These are phyloP conservation scores for Trichoderma guizhouense DNA, from an alignment of 2,329 filamentous ascomycete species.

Conservation along the genomic window DNA sequence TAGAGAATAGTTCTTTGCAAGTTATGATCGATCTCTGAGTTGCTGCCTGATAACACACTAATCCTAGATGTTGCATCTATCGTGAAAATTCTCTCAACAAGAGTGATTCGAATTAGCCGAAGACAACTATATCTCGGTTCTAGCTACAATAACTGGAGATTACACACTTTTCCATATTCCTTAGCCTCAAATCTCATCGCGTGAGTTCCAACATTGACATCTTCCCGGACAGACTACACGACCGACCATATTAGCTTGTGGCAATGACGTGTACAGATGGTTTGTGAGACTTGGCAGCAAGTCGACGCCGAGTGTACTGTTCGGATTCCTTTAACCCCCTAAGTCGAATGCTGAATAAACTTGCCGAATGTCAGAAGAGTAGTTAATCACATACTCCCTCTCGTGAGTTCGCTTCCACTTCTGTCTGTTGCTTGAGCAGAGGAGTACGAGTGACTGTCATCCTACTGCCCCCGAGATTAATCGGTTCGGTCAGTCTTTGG, in stretches of 20 bases:
- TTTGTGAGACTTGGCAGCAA: neutral
- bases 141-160: neutral
- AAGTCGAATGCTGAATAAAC: neutral
- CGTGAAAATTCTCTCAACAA: neutral
- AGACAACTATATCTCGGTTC: neutral
- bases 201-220: neutral
- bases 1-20: neutral
- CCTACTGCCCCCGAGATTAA: no score
- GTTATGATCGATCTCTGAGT: neutral
- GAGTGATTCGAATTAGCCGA: neutral
- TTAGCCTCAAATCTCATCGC: neutral
- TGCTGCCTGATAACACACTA: neutral
- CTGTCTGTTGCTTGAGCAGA: neutral
- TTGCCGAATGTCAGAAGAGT: neutral
- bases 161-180: neutral
- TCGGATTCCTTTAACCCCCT: neutral
- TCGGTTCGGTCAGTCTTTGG: neutral
- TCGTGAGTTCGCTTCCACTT: neutral
- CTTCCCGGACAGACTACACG: neutral
- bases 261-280: neutral
- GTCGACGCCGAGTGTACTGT: neutral
- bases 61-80: neutral
- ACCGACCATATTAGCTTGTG: neutral
- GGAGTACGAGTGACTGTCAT: neutral
- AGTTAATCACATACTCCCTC: neutral